These are phyloP conservation scores for Nicotiana attenuata DNA, from an alignment of 257 asterid species.

Conservation along the genomic window DNA sequence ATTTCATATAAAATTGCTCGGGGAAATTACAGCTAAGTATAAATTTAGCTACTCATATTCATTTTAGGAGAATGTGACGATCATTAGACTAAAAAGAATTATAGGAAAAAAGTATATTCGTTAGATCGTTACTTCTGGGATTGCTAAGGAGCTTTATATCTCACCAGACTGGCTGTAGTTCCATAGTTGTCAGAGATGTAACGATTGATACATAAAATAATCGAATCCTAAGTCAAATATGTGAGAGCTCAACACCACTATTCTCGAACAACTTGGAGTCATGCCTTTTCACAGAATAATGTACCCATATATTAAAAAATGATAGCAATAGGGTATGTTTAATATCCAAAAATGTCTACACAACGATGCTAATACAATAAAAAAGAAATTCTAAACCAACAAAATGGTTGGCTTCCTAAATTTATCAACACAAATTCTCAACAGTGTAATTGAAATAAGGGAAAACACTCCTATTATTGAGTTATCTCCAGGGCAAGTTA, in stretches of 20 bases:
- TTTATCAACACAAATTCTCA: background rate
- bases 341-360: background rate
- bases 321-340: background rate
- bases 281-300: background rate
- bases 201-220: background rate
- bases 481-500: conserved; percentile 11
- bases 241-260: background rate
- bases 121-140: background rate
- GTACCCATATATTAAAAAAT: background rate
- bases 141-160: background rate
- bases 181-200: background rate
- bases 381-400: conserved; percentile 7
- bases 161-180: background rate
- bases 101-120: too few relatives aligned
- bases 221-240: background rate
- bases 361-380: background rate
- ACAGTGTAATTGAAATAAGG: background rate
- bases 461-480: background rate
- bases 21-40: too few relatives aligned
- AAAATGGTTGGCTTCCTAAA: background rate
- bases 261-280: background rate
- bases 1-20: too few relatives aligned
- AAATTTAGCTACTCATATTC: background rate
- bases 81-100: too few relatives aligned
- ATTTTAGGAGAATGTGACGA: background rate